Conservation (phyloP, 2,329 filamentous ascomycete species). For the Neophaeococcomyces aloes region DNA sequence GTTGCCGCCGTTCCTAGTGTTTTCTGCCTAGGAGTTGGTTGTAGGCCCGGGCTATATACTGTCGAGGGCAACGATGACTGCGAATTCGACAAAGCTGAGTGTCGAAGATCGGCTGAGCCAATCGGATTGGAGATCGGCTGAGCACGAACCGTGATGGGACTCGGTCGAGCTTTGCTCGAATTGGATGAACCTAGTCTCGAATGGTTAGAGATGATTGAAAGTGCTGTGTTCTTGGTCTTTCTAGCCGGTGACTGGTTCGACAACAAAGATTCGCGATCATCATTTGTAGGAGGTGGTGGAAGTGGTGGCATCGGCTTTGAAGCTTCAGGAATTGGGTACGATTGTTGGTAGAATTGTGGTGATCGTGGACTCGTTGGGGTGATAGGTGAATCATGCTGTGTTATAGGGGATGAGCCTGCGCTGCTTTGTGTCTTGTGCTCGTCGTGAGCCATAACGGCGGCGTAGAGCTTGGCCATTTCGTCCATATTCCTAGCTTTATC, state of each 20-base stretch:
- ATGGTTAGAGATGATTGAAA: slow-evolving; percentile 30
- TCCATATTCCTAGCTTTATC: slow-evolving; percentile 66
- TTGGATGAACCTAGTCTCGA: slow-evolving; percentile 30
- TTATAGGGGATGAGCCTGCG: slow-evolving; percentile 15
- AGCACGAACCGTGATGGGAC: slow-evolving; percentile 38
- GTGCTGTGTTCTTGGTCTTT: slow-evolving; percentile 30
- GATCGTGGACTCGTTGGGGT: slow-evolving; percentile 6
- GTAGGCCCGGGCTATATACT: slow-evolving; percentile 45
- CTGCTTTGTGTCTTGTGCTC: slow-evolving; percentile 24
- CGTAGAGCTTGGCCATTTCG: slow-evolving; percentile 84
- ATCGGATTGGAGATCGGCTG: slow-evolving; percentile 49
- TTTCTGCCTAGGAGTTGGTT: slow-evolving; percentile 37
- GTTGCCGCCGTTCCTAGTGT: slow-evolving; percentile 8
- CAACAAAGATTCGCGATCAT: slow-evolving; percentile 4
- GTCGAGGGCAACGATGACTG: slow-evolving; percentile 49
- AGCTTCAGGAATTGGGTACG: slow-evolving; percentile 22
- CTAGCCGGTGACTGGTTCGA: slow-evolving; percentile 25
- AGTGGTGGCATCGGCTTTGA: slow-evolving; percentile 7
- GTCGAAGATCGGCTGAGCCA: slow-evolving; percentile 35
- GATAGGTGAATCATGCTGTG: slow-evolving; percentile 10
- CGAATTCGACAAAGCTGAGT: slow-evolving; percentile 36
- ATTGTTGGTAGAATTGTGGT: slow-evolving; percentile 11
- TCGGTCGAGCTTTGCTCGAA: slow-evolving; percentile 36
- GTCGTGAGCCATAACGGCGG: slow-evolving; percentile 83
- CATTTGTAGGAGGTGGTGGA: slow-evolving; percentile 9